A percentile compares a stretch with the other conserved stretches of the same genome.
These are phyloP conservation scores for Micractinium conductrix DNA, from an alignment of 139 green algal species.

Conservation along the genomic window DNA sequence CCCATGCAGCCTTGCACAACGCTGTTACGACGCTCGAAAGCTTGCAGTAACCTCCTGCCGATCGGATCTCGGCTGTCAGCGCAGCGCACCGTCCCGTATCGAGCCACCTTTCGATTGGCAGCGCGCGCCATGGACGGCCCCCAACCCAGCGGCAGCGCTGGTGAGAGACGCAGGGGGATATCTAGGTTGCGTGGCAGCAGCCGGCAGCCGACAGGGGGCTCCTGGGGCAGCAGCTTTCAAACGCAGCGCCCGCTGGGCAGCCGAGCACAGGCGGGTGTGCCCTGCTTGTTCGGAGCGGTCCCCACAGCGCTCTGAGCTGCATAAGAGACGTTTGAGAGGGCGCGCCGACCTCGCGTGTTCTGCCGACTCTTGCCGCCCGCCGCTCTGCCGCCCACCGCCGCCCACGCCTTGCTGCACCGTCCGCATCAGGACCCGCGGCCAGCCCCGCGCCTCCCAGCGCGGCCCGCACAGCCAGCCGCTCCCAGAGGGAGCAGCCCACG, in stretches of 20 bases:
- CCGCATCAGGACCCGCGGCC: constrained; percentile 29
- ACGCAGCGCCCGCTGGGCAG: not conserved
- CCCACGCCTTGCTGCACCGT: too few species aligned
- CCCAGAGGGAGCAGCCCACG: constrained; percentile 16
- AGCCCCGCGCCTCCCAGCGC: constrained; percentile 30
- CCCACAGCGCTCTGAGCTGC: not conserved
- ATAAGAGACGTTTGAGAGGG: too few species aligned
- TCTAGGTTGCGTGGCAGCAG: not conserved
- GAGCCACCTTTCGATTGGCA: not conserved
- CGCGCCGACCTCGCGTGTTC: not conserved
- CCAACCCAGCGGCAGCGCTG: too few species aligned
- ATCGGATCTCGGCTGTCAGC: not conserved
- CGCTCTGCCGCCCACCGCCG: not conserved
- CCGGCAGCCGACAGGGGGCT: not conserved
- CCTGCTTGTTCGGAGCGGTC: too few species aligned
- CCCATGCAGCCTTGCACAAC: too few species aligned
- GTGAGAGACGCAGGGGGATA: too few species aligned
- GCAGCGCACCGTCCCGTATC: too few species aligned
- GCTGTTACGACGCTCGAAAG: not conserved
- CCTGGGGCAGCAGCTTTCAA: not conserved
- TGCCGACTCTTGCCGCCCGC: not conserved
- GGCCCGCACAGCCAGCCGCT: constrained; percentile 25
- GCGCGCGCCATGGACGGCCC: too few species aligned
- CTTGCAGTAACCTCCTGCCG: not conserved
- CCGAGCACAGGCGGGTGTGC: not conserved